A percentile compares a stretch with the other conserved stretches of the same genome.
Conservation (phyloP, 2,329 filamentous ascomycete genomes). For the Verticillium nonalfalfae region DNA sequence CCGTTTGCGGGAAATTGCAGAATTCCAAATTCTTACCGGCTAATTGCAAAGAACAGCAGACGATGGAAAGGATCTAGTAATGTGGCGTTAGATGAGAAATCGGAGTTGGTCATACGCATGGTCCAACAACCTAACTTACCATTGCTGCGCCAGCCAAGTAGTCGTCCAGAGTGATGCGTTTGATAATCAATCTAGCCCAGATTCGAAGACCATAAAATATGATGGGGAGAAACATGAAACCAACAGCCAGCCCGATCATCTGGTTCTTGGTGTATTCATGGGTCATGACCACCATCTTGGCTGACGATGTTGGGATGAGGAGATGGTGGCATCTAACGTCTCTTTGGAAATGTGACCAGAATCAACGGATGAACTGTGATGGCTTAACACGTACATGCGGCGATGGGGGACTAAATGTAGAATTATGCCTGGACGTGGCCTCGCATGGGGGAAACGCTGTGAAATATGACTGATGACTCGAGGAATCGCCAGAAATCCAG, state of each 20-base stretch:
- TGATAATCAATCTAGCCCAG: conserved; percentile 10
- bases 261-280: conserved; percentile 7
- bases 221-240: conserved; percentile 8
- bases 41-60: conserved; percentile 7
- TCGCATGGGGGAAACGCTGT: neutral
- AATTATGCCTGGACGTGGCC: neutral
- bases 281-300: neutral
- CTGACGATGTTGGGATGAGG: neutral
- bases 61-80: conserved; percentile 1
- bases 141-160: conserved; percentile 8
- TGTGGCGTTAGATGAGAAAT: too few relatives aligned
- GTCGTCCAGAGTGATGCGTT: conserved; percentile 8
- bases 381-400: neutral
- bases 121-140: neutral
- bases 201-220: conserved; percentile 6
- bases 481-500: neutral
- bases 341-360: neutral
- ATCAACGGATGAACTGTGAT: neutral
- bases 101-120: too few relatives aligned
- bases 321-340: neutral
- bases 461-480: neutral
- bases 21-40: neutral
- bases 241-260: conserved; percentile 8
- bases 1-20: too few relatives aligned
- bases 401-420: neutral